Conservation (phyloP, 2,329 filamentous ascomycete genomes). For the Metarhizium brunneum region DNA sequence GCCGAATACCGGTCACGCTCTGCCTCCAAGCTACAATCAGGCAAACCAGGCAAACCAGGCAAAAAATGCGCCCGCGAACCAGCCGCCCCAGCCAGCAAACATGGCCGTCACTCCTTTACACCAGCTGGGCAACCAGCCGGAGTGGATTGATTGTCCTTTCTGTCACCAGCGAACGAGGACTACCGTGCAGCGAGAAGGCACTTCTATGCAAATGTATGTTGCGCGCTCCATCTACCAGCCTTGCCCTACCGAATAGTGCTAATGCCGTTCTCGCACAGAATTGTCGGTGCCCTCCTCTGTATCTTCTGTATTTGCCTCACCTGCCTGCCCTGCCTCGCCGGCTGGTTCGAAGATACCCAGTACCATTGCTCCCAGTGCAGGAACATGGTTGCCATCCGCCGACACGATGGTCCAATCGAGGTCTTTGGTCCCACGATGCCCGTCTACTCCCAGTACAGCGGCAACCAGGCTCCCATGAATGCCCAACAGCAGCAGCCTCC, state of each 20-base stretch:
- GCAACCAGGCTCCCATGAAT: constrained; percentile 6
- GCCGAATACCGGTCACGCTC: background rate
- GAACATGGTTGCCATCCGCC: constrained; percentile 17
- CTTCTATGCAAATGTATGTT: constrained; percentile 16
- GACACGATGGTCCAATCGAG: constrained; percentile 12
- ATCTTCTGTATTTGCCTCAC: constrained; percentile 22
- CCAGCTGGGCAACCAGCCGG: constrained; percentile 13
- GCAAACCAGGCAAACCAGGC: constrained; percentile 1
- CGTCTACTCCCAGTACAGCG: constrained; percentile 10
- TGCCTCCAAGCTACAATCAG: constrained; percentile 1
- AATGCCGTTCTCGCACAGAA: constrained; percentile 10
- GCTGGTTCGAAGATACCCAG: constrained; percentile 22
- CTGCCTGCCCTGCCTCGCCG: constrained; percentile 21
- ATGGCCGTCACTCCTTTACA: constrained; percentile 11
- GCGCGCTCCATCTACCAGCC: background rate
- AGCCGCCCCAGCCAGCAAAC: background rate
- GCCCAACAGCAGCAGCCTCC: constrained; percentile 1
- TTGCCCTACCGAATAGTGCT: background rate
- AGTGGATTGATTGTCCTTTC: constrained; percentile 22
- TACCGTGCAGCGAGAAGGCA: constrained; percentile 13
- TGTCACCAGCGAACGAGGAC: constrained; percentile 17
- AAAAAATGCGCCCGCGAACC: constrained; percentile 1
- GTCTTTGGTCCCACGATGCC: constrained; percentile 12
- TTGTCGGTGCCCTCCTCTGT: constrained; percentile 20
- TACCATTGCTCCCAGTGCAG: constrained; percentile 21